Base-by-base conservation (phyloP, 2,329 filamentous ascomycete species). In the Colletotrichum sp. region DNA sequence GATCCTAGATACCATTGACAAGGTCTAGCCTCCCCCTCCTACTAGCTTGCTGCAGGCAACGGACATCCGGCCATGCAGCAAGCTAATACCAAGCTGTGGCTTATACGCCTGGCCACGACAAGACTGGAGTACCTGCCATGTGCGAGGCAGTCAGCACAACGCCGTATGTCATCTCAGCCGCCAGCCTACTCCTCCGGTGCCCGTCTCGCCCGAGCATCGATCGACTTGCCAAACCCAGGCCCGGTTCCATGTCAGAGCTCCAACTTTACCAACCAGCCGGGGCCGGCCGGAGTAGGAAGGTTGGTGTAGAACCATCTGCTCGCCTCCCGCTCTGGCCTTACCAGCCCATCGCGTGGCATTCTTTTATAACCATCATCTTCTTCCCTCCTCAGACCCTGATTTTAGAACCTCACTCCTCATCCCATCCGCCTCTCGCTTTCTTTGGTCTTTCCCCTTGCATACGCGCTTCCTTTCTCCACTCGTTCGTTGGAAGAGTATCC, bases 11-110 rank as follows among this genome's bases (percentile, higher is more conserved):
- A 52, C 26, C 64, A 43, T 68, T 52, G 64, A 61, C 73, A 73
- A 30, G 64, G 70, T 65, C 58, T 75, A 16, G 56, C 34, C 56
- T 26, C 62, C 55, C 55, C 34, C 9, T 32, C 38, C 55, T 61
- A 15, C 30, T 61, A 34, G 66, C 48, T 30, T 38, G 26, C 71
- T 74, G 52, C 74, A 71, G 55, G 13, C 38, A 56, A 66, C 71
- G 74, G 74, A 76, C 74, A 71, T 76, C 71, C 71, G 71, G 52
- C 30, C 66, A 75, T 66, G 66, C 74, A 66, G 32, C 52, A 28
- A 56, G 38, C 60, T 56, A 62, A 56, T 28, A 62, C 52, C 60
- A 71, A 66, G 48, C 28, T 69, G 73, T 68, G 58, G 60, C 60
- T 70, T 71, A 62, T 55, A 62, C 74, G 71, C 24, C 66, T 76